Evolutionary conservation across 2,329 filamentous ascomycete genomes (phyloP).

Genomic region (Fusarium transvaalense): DNA sequence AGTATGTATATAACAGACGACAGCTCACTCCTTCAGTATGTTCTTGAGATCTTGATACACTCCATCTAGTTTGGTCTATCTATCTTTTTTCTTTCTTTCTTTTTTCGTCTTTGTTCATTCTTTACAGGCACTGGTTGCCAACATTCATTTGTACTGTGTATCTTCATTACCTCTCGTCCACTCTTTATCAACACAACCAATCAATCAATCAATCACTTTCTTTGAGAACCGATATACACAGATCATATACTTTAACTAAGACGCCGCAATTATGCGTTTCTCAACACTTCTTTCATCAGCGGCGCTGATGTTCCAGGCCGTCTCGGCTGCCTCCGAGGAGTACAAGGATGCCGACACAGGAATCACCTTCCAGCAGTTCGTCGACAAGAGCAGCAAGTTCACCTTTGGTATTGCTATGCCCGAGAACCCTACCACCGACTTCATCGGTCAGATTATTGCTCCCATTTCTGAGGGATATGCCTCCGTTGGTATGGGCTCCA

Average conservation of each 20-base stretch:
- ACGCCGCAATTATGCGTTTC: constrained; percentile 34
- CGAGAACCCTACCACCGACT: constrained; percentile 64
- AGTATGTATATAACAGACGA: constrained; percentile 33
- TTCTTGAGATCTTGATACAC: constrained; percentile 3
- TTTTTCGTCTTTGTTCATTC: constrained; percentile 18
- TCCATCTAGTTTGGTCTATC: constrained; percentile 29
- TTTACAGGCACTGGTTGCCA: constrained; percentile 40
- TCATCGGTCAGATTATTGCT: constrained; percentile 69
- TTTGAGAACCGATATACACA: constrained; percentile 17
- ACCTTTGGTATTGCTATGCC: constrained; percentile 69
- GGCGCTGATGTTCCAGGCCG: constrained; percentile 34
- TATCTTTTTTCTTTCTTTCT: constrained; percentile 11
- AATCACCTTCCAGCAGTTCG: constrained; percentile 66
- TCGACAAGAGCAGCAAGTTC: constrained; percentile 58
- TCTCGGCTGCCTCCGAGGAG: constrained; percentile 29
- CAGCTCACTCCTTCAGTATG: neutral
- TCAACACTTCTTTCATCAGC: constrained; percentile 36
- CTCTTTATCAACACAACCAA: neutral
- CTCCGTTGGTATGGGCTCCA: constrained; percentile 67
- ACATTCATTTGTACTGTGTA: constrained; percentile 25
- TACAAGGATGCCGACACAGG: constrained; percentile 63
- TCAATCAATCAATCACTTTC: neutral
- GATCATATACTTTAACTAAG: neutral
- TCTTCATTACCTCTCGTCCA: constrained; percentile 1
- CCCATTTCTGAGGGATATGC: constrained; percentile 61